A percentile compares a stretch with the other conserved stretches of the same genome.
Evolutionary conservation across 73 alveolate species (phyloP).

Genomic region (Tetrahymena thermophila): DNA sequence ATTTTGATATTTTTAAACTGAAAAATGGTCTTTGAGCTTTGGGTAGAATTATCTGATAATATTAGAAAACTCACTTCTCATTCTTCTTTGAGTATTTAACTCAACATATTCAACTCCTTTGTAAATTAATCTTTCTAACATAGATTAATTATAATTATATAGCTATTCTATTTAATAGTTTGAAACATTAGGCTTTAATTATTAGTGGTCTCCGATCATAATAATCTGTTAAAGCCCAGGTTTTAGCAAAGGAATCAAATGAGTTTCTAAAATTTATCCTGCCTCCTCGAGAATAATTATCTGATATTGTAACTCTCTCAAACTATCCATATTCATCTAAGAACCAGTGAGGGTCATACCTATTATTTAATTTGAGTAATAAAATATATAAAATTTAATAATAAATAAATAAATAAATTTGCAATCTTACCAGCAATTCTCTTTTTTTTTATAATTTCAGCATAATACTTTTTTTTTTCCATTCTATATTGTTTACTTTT

Average conservation of each 20-base stretch:
- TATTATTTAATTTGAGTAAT: neutral
- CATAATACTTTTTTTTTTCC: neutral
- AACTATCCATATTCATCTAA: neutral
- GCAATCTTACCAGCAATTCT: neutral
- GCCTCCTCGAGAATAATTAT: conserved; percentile 86
- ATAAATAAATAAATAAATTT: neutral
- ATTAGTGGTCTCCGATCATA: conserved; percentile 84
- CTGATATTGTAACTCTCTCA: conserved; percentile 44
- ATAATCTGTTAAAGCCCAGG: conserved; percentile 59
- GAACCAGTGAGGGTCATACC: neutral
- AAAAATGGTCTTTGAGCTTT: conserved; percentile 40
- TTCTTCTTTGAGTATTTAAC: conserved; percentile 73
- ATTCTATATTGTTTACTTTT: neutral
- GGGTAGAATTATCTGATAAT: conserved; percentile 65
- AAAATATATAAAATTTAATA: neutral
- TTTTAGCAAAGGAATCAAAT: conserved; percentile 56
- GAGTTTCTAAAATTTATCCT: conserved; percentile 87
- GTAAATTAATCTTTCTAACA: conserved; percentile 80
- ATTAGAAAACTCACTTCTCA: conserved; percentile 74
- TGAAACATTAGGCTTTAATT: conserved; percentile 61
- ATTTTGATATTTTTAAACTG: conserved; percentile 29
- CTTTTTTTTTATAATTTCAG: neutral
- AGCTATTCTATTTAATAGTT: conserved; percentile 55
- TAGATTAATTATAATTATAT: conserved; percentile 61
- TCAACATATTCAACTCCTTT: conserved; percentile 51